Evolutionary conservation across 495 filamentous ascomycete genomes (phyloP).

Genomic region (Tuber calosporum): DNA sequence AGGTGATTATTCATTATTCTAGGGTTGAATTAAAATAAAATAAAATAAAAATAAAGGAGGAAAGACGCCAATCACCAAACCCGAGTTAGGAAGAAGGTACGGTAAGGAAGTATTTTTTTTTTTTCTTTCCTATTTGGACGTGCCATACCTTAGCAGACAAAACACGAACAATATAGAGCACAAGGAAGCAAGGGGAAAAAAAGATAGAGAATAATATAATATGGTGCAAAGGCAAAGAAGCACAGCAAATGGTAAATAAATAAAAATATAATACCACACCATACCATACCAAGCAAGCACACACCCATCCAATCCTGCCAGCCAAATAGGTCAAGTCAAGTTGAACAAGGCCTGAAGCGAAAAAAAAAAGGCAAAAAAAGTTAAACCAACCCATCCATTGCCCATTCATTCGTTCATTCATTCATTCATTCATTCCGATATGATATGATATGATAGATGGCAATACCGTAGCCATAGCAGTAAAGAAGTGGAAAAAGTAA

Average conservation of each 20-base stretch:
- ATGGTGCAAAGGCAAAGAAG: not conserved
- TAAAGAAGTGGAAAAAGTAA: not conserved
- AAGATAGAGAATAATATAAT: not conserved
- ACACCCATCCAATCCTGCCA: not conserved
- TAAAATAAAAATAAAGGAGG: conserved; percentile 11
- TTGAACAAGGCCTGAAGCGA: not conserved
- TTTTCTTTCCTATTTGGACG: not conserved
- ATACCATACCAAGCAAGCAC: not conserved
- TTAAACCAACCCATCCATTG: not conserved
- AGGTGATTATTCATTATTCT: not conserved
- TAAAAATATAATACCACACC: not conserved
- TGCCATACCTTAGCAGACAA: not conserved
- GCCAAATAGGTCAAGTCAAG: not conserved
- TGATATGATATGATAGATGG: not conserved
- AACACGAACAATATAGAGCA: not conserved
- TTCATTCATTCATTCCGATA: not conserved
- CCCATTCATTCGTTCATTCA: not conserved
- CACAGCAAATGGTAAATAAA: not conserved
- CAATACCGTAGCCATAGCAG: not conserved
- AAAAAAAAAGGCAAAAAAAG: not conserved
- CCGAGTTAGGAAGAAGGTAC: conserved; percentile 8
- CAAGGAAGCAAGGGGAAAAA: not conserved
- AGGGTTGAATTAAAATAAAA: conserved; percentile 4
- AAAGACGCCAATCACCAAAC: conserved; percentile 19
- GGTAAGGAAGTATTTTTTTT: too few relatives aligned